Evolutionary conservation across 352 stramenopile genomes (phyloP).

Genomic region (Phytophthora sp.): DNA sequence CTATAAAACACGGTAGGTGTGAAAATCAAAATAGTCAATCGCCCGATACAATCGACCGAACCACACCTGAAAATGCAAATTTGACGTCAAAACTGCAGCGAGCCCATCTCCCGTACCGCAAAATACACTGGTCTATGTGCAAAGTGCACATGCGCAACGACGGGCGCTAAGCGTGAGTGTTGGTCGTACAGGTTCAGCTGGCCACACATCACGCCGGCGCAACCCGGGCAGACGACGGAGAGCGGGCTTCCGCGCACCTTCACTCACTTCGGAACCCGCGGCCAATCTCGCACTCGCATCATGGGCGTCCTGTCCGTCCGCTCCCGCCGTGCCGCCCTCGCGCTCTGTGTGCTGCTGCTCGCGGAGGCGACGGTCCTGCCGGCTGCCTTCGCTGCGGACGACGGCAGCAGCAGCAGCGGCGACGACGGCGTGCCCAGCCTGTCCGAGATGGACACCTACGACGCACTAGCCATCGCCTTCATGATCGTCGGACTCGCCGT

Average conservation of each 20-base stretch:
- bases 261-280: conserved; percentile 17
- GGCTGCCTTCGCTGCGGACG: neutral
- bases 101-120: too few species aligned
- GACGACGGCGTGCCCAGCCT: conserved; percentile 25
- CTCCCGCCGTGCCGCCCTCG: neutral
- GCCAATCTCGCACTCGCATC: neutral
- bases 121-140: too few species aligned
- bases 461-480: conserved; percentile 51
- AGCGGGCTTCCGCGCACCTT: neutral
- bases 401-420: conserved; percentile 21
- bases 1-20: neutral
- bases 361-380: neutral
- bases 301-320: conserved; percentile 1
- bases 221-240: too few species aligned
- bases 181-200: too few species aligned
- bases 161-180: too few species aligned
- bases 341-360: conserved; percentile 19
- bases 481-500: conserved; percentile 55
- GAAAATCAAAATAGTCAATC: too few species aligned
- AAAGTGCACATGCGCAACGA: too few species aligned
- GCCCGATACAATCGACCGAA: too few species aligned
- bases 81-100: too few species aligned
- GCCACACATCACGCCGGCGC: too few species aligned
- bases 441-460: conserved; percentile 48
- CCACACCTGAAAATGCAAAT: too few species aligned